Conservation (phyloP, 2,329 filamentous ascomycete genomes). For the Aspergillus proliferans region DNA sequence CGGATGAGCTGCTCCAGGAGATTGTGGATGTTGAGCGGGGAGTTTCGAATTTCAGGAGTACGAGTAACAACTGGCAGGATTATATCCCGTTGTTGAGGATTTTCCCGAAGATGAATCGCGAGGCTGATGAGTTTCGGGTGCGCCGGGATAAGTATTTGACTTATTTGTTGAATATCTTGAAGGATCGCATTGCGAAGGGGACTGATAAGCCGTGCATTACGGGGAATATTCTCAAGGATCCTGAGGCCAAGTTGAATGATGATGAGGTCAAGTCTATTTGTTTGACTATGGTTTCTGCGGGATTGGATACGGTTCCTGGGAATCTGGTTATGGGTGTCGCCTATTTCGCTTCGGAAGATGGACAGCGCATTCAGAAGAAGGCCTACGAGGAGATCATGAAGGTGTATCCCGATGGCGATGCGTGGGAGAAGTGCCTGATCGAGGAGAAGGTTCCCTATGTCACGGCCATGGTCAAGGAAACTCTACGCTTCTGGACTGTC, state of each 20-base stretch:
- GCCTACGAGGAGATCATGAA: slow-evolving; percentile 65
- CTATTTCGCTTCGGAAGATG: slow-evolving; percentile 61
- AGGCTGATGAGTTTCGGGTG: slow-evolving; percentile 60
- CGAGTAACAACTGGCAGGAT: slow-evolving; percentile 78
- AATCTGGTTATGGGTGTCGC: slow-evolving; percentile 76
- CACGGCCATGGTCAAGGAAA: slow-evolving; percentile 71
- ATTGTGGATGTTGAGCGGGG: slow-evolving; percentile 70
- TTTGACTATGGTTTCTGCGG: slow-evolving; percentile 74
- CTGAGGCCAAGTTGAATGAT: slow-evolving; percentile 62
- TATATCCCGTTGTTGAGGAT: slow-evolving; percentile 71
- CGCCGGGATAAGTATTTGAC: slow-evolving; percentile 62
- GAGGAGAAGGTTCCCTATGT: slow-evolving; percentile 74
- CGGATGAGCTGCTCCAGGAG: slow-evolving; percentile 62
- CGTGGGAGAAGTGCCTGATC: slow-evolving; percentile 66
- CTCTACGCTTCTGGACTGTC: slow-evolving; percentile 70
- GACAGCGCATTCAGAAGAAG: slow-evolving; percentile 63
- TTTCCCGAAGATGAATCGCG: slow-evolving; percentile 55
- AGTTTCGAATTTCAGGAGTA: slow-evolving; percentile 69
- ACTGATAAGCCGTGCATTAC: slow-evolving; percentile 64
- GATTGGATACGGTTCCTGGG: slow-evolving; percentile 72
- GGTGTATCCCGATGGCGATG: slow-evolving; percentile 65
- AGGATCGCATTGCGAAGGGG: slow-evolving; percentile 55
- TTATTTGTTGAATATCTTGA: slow-evolving; percentile 53
- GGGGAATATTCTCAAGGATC: slow-evolving; percentile 64
- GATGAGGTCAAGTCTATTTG: slow-evolving; percentile 75